Base-by-base conservation (phyloP, 257 asterid species). In the Ajuga chamaepitys region DNA sequence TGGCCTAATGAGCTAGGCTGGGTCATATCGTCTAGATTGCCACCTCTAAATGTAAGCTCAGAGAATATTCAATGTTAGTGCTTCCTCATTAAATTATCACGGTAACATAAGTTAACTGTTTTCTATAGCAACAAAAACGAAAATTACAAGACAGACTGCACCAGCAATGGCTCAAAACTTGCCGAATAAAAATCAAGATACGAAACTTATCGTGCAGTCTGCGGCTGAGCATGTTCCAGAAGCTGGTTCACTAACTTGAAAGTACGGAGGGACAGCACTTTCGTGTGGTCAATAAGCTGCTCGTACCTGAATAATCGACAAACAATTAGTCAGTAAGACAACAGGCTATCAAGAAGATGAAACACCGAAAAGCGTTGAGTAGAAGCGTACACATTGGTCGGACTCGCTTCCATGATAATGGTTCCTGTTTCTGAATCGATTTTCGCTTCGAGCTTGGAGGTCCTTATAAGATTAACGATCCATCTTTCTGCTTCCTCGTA, bases 371-470 rank as follows among this genome's bases (percentile, higher is more conserved):
- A 52, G 37, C 35, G 40, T 47, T n/a, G 18, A 53, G 41, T 13
- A 14, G 55, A 24, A 64, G 82, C 99, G 77, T 90, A 94, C 99
- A 94, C 99, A 60, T 88, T 81, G 26, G 95, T 80, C 16, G 86
- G 83, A 67, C 64, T 85, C 5, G 92, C 95, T 68, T 94, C 99
- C 95, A 94, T 94, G 13, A 83, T 17, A 34, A 94, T 82, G 34
- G 95, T 86, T 77, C 96, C 96, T 0, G 86, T 69, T 61, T 83
- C 44, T 0, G 96, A 77, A 72, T 94, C 95, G 0, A 94, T 86
- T 82, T 94, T 90, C 1, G 97, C 97, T 47, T 90, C 99, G 24
- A 90, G 95, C 81, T 94, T 94, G 1, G 97, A 94, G 75, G 97
- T 88, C 91, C 90, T 82, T 21, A 94, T 83, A 38, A 94, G 99